Base-by-base conservation (phyloP, 2,329 filamentous ascomycete genomes). In the Ceratocystis albifundus region DNA sequence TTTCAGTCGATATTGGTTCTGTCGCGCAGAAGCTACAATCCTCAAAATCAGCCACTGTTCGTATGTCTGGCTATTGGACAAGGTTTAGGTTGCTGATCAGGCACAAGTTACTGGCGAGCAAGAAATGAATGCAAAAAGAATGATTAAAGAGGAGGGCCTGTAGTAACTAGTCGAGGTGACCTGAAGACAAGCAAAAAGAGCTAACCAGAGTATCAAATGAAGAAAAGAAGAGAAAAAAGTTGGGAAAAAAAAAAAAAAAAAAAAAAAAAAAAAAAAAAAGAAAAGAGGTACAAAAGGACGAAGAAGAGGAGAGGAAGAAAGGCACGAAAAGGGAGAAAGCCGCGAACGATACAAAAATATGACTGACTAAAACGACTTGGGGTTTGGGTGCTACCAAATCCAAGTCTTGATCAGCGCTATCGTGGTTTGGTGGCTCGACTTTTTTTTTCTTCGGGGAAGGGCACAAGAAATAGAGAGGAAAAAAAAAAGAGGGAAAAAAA, bases 111-210 rank as follows among this genome's bases (percentile, higher is more conserved):
- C 48, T 25, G 25, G 48, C 48, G 48, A 53, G 48, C 48, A 53
- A 53, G 48, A 53, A 53, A 53, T 53, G 48, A 32, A 59, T 32
- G 53, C 28, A 59, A 59, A 32, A 59, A 59, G 25, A 48, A 62
- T n/a, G 25, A 62, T 48, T 25, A 48, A 41, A 25, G n/a, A 41
- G 15, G 36, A 53, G 25, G 48, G 20, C 48, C 12, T 53, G 48
- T 22, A 53, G 48, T 15, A 17, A 25, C 36, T 41, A 41, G 10
- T 41, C 48, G 8, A 25, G 48, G 48, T 25, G 20, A 53, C 48
- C 20, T 12, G 12, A 25, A 53, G 25, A 53, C 12, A 41, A 10
- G 36, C 20, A 15, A 53, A 2, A 53, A 28, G 6, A 7, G 48
- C 20, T 25, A 53, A 25, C 7, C 20, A 53, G 20, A 53, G 48